Percentiles rank a stretch among this genome's conserved stretches.
Conservation (phyloP, 2,329 filamentous ascomycete genomes). For the Sclerotinia sclerotiorum region DNA sequence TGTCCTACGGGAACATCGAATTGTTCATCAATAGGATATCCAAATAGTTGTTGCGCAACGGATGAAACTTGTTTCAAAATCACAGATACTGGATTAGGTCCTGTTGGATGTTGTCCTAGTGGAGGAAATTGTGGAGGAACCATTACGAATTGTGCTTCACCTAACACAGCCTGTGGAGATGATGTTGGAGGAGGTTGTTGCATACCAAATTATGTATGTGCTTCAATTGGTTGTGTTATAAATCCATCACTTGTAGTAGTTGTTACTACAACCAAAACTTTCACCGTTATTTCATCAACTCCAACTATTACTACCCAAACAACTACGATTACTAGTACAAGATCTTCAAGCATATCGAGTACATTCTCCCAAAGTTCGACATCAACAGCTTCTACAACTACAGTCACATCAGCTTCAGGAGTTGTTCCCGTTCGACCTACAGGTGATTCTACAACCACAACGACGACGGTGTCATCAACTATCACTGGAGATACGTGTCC, state of each 20-base stretch:
- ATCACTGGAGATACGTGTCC: constrained; percentile 58
- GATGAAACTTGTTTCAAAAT: constrained; percentile 66
- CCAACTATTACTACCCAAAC: constrained; percentile 19
- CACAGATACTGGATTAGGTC: constrained; percentile 60
- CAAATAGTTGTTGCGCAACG: constrained; percentile 71
- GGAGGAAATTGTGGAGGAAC: constrained; percentile 63
- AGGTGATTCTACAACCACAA: constrained; percentile 43
- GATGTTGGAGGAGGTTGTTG: constrained; percentile 73
- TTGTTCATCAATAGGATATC: constrained; percentile 63
- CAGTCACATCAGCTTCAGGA: constrained; percentile 44
- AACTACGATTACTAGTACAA: no score
- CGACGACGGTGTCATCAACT: constrained; percentile 32
- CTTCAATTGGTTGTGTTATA: constrained; percentile 64
- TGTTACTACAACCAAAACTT: constrained; percentile 29
- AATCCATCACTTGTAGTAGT: constrained; percentile 30
- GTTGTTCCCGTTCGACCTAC: constrained; percentile 52
- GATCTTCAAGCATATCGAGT: constrained; percentile 3
- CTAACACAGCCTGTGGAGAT: constrained; percentile 63
- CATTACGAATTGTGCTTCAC: constrained; percentile 61
- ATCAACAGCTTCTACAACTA: constrained; percentile 42
- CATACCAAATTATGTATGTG: constrained; percentile 68
- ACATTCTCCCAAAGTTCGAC: constrained; percentile 39
- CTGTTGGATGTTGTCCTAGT: constrained; percentile 72
- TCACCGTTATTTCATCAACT: constrained; percentile 23
- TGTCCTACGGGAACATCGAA: constrained; percentile 66